A percentile compares a stretch with the other conserved stretches of the same genome.
Conservation (phyloP, 169 alveolate genomes). For the Fabrea salina region DNA sequence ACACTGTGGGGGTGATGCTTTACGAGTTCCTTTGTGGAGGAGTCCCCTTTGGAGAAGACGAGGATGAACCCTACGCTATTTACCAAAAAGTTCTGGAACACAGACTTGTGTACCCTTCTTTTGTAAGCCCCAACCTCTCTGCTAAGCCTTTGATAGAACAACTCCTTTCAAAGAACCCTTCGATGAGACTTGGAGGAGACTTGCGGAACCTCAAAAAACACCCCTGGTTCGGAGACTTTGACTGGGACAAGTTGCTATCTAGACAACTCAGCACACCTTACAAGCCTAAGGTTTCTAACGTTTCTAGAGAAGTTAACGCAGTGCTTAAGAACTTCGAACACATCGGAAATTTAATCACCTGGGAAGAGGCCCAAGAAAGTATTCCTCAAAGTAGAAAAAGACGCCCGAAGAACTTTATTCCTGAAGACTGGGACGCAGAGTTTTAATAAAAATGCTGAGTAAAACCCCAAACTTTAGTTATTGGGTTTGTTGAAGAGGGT, state of each 20-base stretch:
- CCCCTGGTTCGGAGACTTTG: slow-evolving; percentile 47
- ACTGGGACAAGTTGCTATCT: slow-evolving; percentile 45
- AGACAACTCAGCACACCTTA: slow-evolving; percentile 47
- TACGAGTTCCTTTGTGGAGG: slow-evolving; percentile 98
- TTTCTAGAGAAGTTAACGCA: background rate
- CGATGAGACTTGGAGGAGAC: slow-evolving; percentile 41
- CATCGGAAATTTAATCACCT: background rate
- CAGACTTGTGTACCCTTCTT: slow-evolving; percentile 57
- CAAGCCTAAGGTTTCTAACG: slow-evolving; percentile 1
- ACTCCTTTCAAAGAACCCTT: slow-evolving; percentile 44
- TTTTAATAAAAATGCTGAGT: too few relatives aligned
- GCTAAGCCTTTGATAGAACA: slow-evolving; percentile 40
- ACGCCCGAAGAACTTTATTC: background rate
- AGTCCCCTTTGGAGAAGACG: slow-evolving; percentile 97
- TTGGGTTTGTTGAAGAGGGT: too few relatives aligned
- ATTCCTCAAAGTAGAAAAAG: background rate
- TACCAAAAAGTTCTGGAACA: slow-evolving; percentile 92
- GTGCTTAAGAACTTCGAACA: background rate
- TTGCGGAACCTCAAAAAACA: slow-evolving; percentile 35
- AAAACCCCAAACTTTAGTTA: too few relatives aligned
- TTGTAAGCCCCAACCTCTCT: background rate
- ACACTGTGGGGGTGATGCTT: slow-evolving; percentile 97
- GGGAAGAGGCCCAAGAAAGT: background rate
- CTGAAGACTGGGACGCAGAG: slow-evolving; percentile 14
- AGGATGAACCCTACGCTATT: slow-evolving; percentile 94